A percentile compares a stretch with the other conserved stretches of the same genome.
Evolutionary conservation across 129 eudicot genomes (phyloP).

Genomic region (Flaveria robusta): DNA sequence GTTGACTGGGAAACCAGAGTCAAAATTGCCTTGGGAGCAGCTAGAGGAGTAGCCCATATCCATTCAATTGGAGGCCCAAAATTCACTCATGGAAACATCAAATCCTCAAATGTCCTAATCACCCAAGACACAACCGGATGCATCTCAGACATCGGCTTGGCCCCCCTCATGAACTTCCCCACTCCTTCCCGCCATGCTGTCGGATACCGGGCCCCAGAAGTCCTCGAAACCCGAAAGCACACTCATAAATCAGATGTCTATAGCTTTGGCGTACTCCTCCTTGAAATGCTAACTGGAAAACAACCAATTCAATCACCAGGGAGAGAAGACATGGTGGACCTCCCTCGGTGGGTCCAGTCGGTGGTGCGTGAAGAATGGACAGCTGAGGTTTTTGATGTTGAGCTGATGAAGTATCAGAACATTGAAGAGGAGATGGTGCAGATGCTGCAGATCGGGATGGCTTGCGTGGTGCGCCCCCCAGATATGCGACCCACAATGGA

Average conservation of each 20-base stretch:
- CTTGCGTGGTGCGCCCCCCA: conserved; percentile 66
- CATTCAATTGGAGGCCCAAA: conserved; percentile 69
- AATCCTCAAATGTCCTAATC: conserved; percentile 73
- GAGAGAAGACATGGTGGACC: conserved; percentile 77
- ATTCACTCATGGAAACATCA: conserved; percentile 74
- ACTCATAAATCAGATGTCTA: conserved; percentile 80
- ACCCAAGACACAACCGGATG: conserved; percentile 60
- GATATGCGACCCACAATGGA: conserved; percentile 75
- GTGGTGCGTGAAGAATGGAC: conserved; percentile 93
- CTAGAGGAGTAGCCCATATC: conserved; percentile 69
- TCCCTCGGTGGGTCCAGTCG: conserved; percentile 90
- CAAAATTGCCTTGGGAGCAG: conserved; percentile 72
- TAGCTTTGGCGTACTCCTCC: conserved; percentile 80
- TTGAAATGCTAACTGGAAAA: conserved; percentile 81
- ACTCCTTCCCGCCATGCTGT: conserved; percentile 55
- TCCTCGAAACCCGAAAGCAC: conserved; percentile 67
- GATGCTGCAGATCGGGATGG: conserved; percentile 90
- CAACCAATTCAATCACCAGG: conserved; percentile 79
- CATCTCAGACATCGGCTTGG: conserved; percentile 67
- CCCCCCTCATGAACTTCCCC: conserved; percentile 75
- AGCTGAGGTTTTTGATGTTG: conserved; percentile 82
- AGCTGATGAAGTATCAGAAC: conserved; percentile 66
- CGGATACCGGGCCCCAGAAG: conserved; percentile 85
- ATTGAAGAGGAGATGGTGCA: conserved; percentile 92
- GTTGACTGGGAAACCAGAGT: conserved; percentile 78